Evolutionary conservation across 73 alveolate species (phyloP), one percentile per base, ranked within the genome.

Genomic region (Blepharisma stoltei): DNA sequence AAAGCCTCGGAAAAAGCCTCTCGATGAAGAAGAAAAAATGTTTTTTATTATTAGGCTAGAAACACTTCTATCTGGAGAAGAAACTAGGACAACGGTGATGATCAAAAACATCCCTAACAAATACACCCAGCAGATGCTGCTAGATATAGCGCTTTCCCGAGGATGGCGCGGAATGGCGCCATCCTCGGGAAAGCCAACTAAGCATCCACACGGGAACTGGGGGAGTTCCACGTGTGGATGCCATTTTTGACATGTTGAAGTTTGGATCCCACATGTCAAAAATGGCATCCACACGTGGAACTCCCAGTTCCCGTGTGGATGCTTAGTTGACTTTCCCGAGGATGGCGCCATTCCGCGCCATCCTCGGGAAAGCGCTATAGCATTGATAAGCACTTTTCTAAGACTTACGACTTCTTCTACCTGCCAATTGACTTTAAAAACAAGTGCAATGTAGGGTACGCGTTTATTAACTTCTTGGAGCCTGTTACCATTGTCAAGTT

Each of bases 361-460:
- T n/a, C n/a, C n/a, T n/a, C n/a, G n/a, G n/a, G n/a, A n/a, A n/a
- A n/a, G n/a, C n/a, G n/a, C n/a, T n/a, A n/a, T 20, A 25, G 18
- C 14, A 60, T 60, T 25, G 73, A 60, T 25, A 60, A 60, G 73
- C 14, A 25, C 2, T 60, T 60, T 60, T 14, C 73, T 1, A 38
- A 92, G 78, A 77, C 69, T 48, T 95, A 90, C 80, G 98, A 95
- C 82, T 85, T 90, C 81, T 90, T 95, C 69, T 91, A 90, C 77
- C 86, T 95, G 18, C 99, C 99, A 8, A 85, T 90, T 75, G 99
- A 94, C 83, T 83, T 93, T 14, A 88, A 82, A 32, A 94, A 94
- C 70, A 81, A 94, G 77, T 94, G 97, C 71, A 94, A 94, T 89
- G 90, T 92, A 18, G 98, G 98, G 6, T 94, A 91, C 78, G 95